phyloP scores from a whole-genome alignment of 1,139 yeast species.

The Candida pseudoviswanathii region DNA sequence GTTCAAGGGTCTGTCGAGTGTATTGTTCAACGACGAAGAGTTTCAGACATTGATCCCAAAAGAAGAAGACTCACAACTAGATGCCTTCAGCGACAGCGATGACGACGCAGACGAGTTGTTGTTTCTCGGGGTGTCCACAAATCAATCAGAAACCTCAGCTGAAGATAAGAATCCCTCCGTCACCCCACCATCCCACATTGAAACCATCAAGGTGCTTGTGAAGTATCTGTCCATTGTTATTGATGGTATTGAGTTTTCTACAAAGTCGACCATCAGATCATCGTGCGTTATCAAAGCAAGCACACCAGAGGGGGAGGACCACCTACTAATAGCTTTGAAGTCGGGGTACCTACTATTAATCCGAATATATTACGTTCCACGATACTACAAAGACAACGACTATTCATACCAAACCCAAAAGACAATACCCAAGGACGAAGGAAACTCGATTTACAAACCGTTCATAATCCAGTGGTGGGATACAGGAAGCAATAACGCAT shows the following conservation, averaged over 20 bases:
- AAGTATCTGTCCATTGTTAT: conserved; percentile 38
- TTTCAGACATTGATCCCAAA: conserved; percentile 39
- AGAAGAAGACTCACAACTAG: conserved; percentile 45
- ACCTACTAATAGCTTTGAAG: conserved; percentile 40
- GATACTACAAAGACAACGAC: conserved; percentile 29
- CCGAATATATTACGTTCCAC: conserved; percentile 38
- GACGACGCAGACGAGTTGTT: conserved; percentile 26
- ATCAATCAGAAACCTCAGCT: background rate
- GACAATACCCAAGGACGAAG: conserved; percentile 8
- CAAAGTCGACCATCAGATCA: conserved; percentile 40
- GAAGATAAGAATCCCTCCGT: background rate
- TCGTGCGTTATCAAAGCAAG: conserved; percentile 30
- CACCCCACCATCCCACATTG: conserved; percentile 8
- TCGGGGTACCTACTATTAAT: conserved; percentile 46
- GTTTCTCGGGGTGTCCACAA: conserved; percentile 5
- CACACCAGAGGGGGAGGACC: conserved; percentile 36
- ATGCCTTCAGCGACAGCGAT: conserved; percentile 40
- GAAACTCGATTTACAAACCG: conserved; percentile 36
- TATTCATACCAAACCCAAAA: conserved; percentile 19
- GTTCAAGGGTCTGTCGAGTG: conserved; percentile 34
- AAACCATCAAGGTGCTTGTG: conserved; percentile 30
- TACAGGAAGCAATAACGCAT: conserved; percentile 20
- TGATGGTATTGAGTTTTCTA: conserved; percentile 33
- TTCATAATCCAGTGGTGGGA: conserved; percentile 59
- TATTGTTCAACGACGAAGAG: conserved; percentile 40